Evolutionary conservation across 495 filamentous ascomycete genomes (phyloP), one percentile per base, ranked within the genome.

Genomic region (Lophium mytilinum): DNA sequence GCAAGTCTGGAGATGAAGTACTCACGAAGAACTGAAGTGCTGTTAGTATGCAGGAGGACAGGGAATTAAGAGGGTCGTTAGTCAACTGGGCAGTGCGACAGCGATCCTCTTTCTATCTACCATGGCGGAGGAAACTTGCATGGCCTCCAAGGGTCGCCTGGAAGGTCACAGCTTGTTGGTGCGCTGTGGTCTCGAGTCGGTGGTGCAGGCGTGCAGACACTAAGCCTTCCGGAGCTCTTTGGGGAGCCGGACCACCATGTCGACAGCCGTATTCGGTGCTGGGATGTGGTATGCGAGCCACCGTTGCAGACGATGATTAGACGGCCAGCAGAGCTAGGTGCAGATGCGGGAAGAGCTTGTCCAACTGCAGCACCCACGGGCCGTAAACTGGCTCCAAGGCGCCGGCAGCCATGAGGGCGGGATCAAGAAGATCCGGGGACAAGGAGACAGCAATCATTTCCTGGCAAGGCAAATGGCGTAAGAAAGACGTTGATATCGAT

Each of bases 171-270:
- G 11, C 17, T 17, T 17, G 12, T 14, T 41, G 11, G 17, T 17
- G 12, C 21, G 45, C 45, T 3, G 15, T 8, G 17, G 18, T 24
- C 2, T 9, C 12, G 45, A 24, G 45, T 24, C 19, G 45, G 45
- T 24, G 6, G 18, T 9, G 14, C 21, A 9, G 7, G 12, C 21
- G 8, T 9, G 21, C 11, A 18, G 21, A 24, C 45, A 48, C 45
- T 48, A 18, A 48, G 45, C 45, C 45, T 24, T 15, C 45, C 45
- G 45, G 45, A 48, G 45, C 45, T 21, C 18, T 24, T 48, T 24
- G 45, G 45, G 45, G 45, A 48, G 45, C 45, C 45, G 45, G 45
- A 19, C 21, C 15, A 48, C 45, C 45, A 48, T 48, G 45, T 48
- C 15, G 30, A 48, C 21, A 14, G 17, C 45, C 45, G 45, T 48